Base-by-base conservation (phyloP, 129 eudicot species). In the Flaveria sonorensis region DNA sequence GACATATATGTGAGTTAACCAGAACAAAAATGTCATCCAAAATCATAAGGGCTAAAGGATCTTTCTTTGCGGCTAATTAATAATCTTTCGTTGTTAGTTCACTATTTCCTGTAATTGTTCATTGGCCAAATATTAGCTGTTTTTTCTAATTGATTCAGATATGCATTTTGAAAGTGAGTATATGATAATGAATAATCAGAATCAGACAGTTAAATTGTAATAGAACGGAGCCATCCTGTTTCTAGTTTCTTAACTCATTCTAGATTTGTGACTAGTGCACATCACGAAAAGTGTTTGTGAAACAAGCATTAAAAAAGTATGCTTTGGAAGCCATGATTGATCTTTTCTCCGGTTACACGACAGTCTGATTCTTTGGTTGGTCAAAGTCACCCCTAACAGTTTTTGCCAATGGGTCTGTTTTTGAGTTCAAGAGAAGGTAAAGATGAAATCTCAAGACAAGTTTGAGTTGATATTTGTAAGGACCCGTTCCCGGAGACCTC, bases 11-110 rank as follows among this genome's bases (percentile, higher is more conserved):
- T 78, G 97, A 92, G n/a, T 79, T 92, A 96, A 96, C 89, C 97
- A 12, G n/a, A 92, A 85, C 85, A n/a, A 57, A 92, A 92, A 88
- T 92, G 97, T 96, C 96, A 92, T 86, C 97, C 97, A 1, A 92
- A 77, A 71, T 88, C 96, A 11, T 92, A 87, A 75, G 82, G 71
- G 32, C 85, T 81, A 65, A 81, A 82, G 68, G 97, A 89, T 81
- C 28, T 92, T 24, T 78, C 90, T 45, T 73, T 23, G 52, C 85
- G 84, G 78, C 87, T 92, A 24, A 73, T 89, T 24, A 81, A 69
- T 82, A 89, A 89, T 83, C 75, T 92, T 52, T 71, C 92, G 59
- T 96, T 92, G 86, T 59, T 79, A 6, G 26, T 70, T 32, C 28
- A 59, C 28, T 42, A 42, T 9, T 15, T 10, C 19, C 30, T 2